Conservation (phyloP, 1,139 yeast genomes). For the Suhomyces bokatorum region DNA sequence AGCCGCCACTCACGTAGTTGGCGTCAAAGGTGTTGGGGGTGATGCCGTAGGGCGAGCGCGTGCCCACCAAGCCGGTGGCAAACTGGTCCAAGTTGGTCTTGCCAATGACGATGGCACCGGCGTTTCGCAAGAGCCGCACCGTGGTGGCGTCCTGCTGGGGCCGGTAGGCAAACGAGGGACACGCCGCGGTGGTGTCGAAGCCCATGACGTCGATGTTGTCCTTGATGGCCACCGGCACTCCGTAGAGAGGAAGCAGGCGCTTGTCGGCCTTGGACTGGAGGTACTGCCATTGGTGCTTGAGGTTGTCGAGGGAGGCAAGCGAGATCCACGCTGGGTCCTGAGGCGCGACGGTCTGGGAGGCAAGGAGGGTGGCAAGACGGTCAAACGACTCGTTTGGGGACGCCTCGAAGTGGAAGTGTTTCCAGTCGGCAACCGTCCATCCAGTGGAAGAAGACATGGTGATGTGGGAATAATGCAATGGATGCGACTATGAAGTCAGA, state of each 20-base stretch:
- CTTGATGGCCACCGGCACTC: conserved; percentile 93
- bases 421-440: conserved; percentile 63
- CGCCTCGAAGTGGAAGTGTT: conserved; percentile 60
- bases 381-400: conserved; percentile 63
- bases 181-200: conserved; percentile 89
- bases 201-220: conserved; percentile 90
- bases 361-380: conserved; percentile 48
- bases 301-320: conserved; percentile 57
- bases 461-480: too few species aligned
- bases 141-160: conserved; percentile 75
- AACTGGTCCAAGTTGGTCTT: conserved; percentile 94
- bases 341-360: conserved; percentile 46
- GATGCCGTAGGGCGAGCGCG: conserved; percentile 89
- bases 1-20: conserved; percentile 88
- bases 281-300: conserved; percentile 76
- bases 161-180: conserved; percentile 73
- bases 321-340: conserved; percentile 91
- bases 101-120: conserved; percentile 90
- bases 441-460: conserved; percentile 20
- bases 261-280: conserved; percentile 64
- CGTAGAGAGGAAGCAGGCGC: conserved; percentile 61
- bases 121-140: conserved; percentile 65
- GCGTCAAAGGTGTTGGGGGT: conserved; percentile 76
- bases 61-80: conserved; percentile 95
- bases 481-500: too few species aligned